Evolutionary conservation across 2,329 filamentous ascomycete species (phyloP).

Genomic region (Scleromitrula shiraiana): DNA sequence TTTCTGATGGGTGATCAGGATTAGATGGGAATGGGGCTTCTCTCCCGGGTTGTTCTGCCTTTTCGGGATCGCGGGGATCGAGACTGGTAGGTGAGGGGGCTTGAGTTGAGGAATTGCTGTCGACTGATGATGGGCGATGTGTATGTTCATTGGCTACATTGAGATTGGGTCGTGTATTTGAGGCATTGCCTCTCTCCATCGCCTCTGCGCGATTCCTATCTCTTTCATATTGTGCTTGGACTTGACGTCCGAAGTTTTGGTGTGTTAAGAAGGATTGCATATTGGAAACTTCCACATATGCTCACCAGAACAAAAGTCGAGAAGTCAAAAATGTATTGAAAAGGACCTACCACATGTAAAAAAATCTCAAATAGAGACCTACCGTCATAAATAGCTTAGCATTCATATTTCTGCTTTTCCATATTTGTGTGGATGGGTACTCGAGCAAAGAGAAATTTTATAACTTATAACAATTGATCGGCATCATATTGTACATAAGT

Average conservation of each 20-base stretch:
- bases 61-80: slow-evolving; percentile 16
- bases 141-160: background rate
- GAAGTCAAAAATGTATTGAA: background rate
- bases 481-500: too few species aligned
- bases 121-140: slow-evolving; percentile 15
- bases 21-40: background rate
- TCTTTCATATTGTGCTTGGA: slow-evolving; percentile 17
- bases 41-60: background rate
- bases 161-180: slow-evolving; percentile 1
- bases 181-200: slow-evolving; percentile 17
- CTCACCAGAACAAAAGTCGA: background rate
- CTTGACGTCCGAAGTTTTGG: slow-evolving; percentile 15
- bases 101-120: slow-evolving; percentile 10
- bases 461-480: too few species aligned
- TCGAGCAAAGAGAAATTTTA: background rate
- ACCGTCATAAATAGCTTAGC: background rate
- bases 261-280: slow-evolving; percentile 21
- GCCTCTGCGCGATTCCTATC: slow-evolving; percentile 17
- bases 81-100: background rate
- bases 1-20: background rate
- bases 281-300: background rate
- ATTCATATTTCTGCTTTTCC: background rate
- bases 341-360: background rate
- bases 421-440: background rate
- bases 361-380: background rate